Base-by-base conservation (phyloP, 768 basidiomycete genomes). In the Collybia sp. region DNA sequence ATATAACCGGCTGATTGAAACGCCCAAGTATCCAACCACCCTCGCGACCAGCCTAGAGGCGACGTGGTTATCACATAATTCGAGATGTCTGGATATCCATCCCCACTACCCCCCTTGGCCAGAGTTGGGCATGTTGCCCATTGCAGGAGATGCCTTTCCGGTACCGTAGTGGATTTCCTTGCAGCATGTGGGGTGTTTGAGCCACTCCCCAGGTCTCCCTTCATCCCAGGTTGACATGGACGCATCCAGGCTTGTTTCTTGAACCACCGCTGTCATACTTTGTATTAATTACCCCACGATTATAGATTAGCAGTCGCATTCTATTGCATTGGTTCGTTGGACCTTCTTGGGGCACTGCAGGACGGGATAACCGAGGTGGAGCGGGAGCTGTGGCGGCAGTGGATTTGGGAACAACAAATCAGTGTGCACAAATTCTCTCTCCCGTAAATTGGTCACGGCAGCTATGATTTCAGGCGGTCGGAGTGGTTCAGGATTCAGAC, bases 381-480 rank as follows among this genome's bases (percentile, higher is more conserved):
- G 52, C 76, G 77, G n/a, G 63, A 76, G 35, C 61, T 60, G 0
- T 95, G 88, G 85, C 68, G 68, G 40, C 71, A 80, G 45, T 97
- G 94, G 94, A 77, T 98, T 40, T 99, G 94, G 91, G 76, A 73
- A 16, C 85, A 93, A 60, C 89, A 96, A 53, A 78, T 75, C 36
- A 65, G 89, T 64, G 31, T 42, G 30, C 9, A 31, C 25, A 43
- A 18, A 30, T 12, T 32, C 16, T 20, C 30, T 18, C 15, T 18
- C n/a, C 25, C 8, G 4, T 8, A 5, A 33, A n/a, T 16, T 20
- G 30, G 33, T 50, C n/a, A 49, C 40, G 17, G 40, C n/a, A 15
- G 11, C 12, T 34, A 36, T 35, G 42, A 25, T 32, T 37, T 17
- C 53, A 87, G 84, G 60, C 15, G 83, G 84, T 12, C 62, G 62